Evolutionary conservation across 345 rosid species (phyloP).

Genomic region (Anacardium occidentale): DNA sequence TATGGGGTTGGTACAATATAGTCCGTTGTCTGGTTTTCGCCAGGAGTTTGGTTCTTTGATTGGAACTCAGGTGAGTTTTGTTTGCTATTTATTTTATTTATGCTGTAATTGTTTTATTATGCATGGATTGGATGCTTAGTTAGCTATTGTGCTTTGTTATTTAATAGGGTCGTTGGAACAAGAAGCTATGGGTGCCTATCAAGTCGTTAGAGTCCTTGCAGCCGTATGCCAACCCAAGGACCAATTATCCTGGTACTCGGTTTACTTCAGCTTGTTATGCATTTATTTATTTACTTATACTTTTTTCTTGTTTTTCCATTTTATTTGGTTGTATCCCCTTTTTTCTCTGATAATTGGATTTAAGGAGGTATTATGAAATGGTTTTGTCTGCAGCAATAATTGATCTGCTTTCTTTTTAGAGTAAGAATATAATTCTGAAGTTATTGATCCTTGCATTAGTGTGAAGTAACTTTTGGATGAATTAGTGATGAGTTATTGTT

Average conservation of each 20-base stretch:
- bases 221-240: slow-evolving; percentile 93
- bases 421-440: not conserved
- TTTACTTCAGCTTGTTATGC: slow-evolving; percentile 18
- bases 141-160: slow-evolving; percentile 15
- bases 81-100: not conserved
- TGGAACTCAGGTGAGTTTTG: slow-evolving; percentile 44
- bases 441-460: not conserved
- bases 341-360: not conserved
- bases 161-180: slow-evolving; percentile 54
- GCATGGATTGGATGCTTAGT: slow-evolving; percentile 1
- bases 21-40: slow-evolving; percentile 50
- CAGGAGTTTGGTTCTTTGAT: slow-evolving; percentile 43
- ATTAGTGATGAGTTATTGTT: not conserved
- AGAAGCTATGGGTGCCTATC: slow-evolving; percentile 76
- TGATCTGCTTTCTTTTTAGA: not conserved
- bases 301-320: not conserved
- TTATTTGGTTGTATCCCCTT: not conserved
- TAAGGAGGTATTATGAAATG: not conserved
- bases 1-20: slow-evolving; percentile 48
- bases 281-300: not conserved
- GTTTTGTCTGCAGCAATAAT: not conserved
- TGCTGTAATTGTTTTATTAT: not conserved
- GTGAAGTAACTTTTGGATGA: not conserved
- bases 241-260: slow-evolving; percentile 61
- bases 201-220: slow-evolving; percentile 70